A percentile compares a stretch with the other conserved stretches of the same genome.
Conservation (phyloP, 1,284 basidiomycete genomes). For the Pseudozyma tsukubaensis region DNA sequence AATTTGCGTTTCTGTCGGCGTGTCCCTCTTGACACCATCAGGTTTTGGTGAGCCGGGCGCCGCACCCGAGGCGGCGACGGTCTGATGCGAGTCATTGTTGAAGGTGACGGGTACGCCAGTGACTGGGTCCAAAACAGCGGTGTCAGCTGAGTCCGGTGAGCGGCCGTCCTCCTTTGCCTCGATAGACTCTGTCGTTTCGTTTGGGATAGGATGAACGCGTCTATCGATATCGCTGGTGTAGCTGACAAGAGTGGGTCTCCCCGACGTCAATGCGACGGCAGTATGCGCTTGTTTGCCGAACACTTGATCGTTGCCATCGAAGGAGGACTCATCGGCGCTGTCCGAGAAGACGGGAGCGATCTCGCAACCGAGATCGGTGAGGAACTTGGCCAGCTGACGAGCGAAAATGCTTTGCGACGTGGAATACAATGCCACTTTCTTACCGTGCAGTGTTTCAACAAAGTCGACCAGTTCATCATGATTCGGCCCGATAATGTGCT, state of each 20-base stretch:
- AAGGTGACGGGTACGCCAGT: slow-evolving; percentile 54
- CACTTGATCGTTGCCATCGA: slow-evolving; percentile 11
- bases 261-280: slow-evolving; percentile 49
- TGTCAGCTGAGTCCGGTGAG: slow-evolving; percentile 11
- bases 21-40: neutral
- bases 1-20: slow-evolving; percentile 11
- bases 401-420: slow-evolving; percentile 38
- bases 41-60: neutral
- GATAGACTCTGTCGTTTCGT: neutral
- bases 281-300: slow-evolving; percentile 40
- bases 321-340: slow-evolving; percentile 21
- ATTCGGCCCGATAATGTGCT: slow-evolving; percentile 20
- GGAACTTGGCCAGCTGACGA: slow-evolving; percentile 23
- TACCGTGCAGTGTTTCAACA: slow-evolving; percentile 20
- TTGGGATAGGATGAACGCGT: slow-evolving; percentile 12
- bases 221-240: slow-evolving; percentile 51
- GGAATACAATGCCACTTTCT: slow-evolving; percentile 52
- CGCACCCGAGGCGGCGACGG: neutral
- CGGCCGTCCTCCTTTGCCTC: neutral
- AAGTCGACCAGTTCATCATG: slow-evolving; percentile 38
- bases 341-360: slow-evolving; percentile 41
- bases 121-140: slow-evolving; percentile 58
- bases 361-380: slow-evolving; percentile 37
- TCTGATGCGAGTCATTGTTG: slow-evolving; percentile 18
- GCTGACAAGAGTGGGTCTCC: slow-evolving; percentile 49